These are phyloP conservation scores for Petunia hybrid DNA, from an alignment of 305 asterid genomes.

Conservation along the genomic window DNA sequence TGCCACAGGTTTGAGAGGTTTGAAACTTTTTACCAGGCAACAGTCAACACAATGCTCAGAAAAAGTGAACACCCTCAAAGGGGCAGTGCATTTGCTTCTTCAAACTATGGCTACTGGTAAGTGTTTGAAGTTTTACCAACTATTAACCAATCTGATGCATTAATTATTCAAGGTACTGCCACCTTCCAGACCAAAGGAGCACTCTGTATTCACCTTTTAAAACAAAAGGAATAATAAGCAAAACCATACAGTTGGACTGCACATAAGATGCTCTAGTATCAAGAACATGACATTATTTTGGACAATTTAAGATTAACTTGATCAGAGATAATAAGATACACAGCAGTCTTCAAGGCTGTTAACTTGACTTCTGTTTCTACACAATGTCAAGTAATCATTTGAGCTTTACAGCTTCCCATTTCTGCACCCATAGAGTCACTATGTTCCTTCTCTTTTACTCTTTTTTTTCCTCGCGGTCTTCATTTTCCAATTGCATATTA, in stretches of 20 bases:
- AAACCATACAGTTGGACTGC: no score
- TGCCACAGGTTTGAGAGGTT: neutral
- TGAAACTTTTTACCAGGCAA: neutral
- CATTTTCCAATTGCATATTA: neutral
- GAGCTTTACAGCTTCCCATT: neutral
- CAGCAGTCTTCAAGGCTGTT: neutral
- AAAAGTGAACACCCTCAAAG: no score
- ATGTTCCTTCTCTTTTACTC: neutral
- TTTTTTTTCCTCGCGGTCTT: conserved; percentile 8
- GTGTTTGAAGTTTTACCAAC: no score
- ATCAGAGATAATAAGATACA: neutral
- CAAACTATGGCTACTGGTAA: no score
- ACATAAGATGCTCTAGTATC: neutral
- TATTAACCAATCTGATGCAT: no score
- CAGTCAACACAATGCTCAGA: neutral
- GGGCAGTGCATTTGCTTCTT: no score
- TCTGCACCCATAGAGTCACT: neutral
- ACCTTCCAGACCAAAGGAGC: no score
- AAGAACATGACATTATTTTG: neutral
- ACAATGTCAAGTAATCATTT: neutral
- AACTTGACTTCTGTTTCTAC: neutral
- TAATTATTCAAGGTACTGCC: no score
- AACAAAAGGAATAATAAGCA: no score
- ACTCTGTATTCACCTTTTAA: no score
- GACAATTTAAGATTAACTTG: neutral